Base-by-base conservation (phyloP, 129 eudicot species). In the Silybum marianum region DNA sequence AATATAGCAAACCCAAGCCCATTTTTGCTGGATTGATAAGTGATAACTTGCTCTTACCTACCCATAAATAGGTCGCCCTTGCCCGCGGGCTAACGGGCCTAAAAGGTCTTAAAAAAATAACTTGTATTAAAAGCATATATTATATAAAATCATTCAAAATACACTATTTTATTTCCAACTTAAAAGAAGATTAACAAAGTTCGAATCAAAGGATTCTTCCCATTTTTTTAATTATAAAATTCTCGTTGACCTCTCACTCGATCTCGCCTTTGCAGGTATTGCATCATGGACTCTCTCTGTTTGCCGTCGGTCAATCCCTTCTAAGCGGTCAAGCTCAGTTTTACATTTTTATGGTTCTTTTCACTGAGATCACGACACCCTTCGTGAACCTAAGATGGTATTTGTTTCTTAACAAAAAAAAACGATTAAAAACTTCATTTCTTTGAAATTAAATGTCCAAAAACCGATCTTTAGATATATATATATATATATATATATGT, bases 331-430 rank as follows among this genome's bases (percentile, higher is more conserved):
- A 89, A 88, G 96, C 86, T 36, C 98, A 85, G 79, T 58, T 91
- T 65, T 91, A 93, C 84, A 91, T 93, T 78, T 80, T 93, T 46
- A 89, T 93, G 80, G 94, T 91, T 86, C 94, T 93, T 72, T 93
- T 91, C 77, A 85, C 98, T 2, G 98, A 93, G 89, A 51, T 78
- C 91, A 93, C 98, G 23, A 93, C 98, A 42, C 98, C 98, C 38
- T 91, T 84, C 79, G 92, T 93, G 58, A 93, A 93, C 81, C 73
- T 90, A 73, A 91, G 98, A 93, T 93, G 98, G 98, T 91, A 89
- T 82, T 79, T 30, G 44, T 65, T 25, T 18, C 12, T 36, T 66
- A 21, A 3, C 14, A 14, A 3, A 77, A 48, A 6, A 51, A n/a
- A 69, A 46, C 58, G 38, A 36, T 12, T 66, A 28, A 32, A 24